Conservation (phyloP, 495 filamentous ascomycete species). For the Daldinia decipiens region DNA sequence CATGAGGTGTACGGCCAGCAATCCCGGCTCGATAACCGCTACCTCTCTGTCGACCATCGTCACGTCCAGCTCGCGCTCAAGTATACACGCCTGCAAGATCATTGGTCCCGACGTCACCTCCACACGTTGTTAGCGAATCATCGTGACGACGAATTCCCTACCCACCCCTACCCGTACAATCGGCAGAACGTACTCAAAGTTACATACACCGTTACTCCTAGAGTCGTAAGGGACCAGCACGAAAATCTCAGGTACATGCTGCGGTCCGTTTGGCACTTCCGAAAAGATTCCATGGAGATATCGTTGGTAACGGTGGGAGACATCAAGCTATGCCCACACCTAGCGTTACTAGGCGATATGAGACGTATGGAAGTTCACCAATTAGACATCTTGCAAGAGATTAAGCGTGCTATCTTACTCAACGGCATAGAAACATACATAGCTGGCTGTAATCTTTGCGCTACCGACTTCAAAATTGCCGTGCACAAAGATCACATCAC, state of each 20-base stretch:
- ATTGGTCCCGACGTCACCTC: constrained; percentile 1
- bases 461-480: constrained; percentile 17
- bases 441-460: constrained; percentile 6
- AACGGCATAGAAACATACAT: background rate
- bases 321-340: constrained; percentile 23
- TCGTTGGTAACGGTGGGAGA: constrained; percentile 17
- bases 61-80: constrained; percentile 36
- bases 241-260: constrained; percentile 22
- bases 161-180: background rate
- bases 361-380: background rate
- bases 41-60: background rate
- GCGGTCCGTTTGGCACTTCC: background rate
- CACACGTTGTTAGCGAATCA: constrained; percentile 1
- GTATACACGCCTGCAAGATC: constrained; percentile 8
- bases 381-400: background rate
- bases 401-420: background rate
- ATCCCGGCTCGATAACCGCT: background rate
- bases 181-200: background rate
- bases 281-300: background rate
- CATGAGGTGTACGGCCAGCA: background rate
- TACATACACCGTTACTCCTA: constrained; percentile 16
- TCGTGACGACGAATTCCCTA: background rate
- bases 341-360: background rate
- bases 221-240: background rate
- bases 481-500: background rate